Percentiles rank a stretch among this genome's conserved stretches.
Evolutionary conservation across 441 rosid species (phyloP).

Genomic region (Gossypium gossypioides): DNA sequence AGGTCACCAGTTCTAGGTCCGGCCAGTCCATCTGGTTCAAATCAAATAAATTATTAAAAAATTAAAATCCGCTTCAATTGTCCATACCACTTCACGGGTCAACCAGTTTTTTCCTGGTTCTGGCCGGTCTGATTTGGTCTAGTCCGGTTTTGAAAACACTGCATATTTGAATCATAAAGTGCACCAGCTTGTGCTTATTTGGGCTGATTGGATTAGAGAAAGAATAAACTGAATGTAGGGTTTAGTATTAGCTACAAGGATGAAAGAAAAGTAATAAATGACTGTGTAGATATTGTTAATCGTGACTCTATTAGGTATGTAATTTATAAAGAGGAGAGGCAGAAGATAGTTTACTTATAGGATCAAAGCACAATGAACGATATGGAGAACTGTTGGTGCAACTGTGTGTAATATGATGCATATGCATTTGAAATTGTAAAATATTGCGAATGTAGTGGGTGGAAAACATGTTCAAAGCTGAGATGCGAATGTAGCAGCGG

Average conservation of each 20-base stretch:
- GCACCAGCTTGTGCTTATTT: not conserved
- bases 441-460: not conserved
- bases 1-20: too few species aligned
- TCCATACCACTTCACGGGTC: too few species aligned
- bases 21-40: too few species aligned
- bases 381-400: not conserved
- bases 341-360: not conserved
- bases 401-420: not conserved
- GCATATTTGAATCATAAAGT: not conserved
- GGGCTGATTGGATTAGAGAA: not conserved
- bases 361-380: not conserved
- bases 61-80: too few species aligned
- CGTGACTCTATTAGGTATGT: not conserved
- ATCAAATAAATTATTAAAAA: too few species aligned
- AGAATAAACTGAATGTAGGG: not conserved
- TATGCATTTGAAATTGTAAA: not conserved
- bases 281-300: not conserved
- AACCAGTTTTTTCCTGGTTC: too few species aligned
- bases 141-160: too few species aligned
- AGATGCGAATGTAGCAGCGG: not conserved
- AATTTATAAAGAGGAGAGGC: not conserved
- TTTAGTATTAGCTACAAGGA: not conserved
- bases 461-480: not conserved
- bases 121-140: too few species aligned
- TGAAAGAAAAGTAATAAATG: not conserved